Evolutionary conservation across 2,329 filamentous ascomycete species (phyloP).

Genomic region (Thyridium curvatum): DNA sequence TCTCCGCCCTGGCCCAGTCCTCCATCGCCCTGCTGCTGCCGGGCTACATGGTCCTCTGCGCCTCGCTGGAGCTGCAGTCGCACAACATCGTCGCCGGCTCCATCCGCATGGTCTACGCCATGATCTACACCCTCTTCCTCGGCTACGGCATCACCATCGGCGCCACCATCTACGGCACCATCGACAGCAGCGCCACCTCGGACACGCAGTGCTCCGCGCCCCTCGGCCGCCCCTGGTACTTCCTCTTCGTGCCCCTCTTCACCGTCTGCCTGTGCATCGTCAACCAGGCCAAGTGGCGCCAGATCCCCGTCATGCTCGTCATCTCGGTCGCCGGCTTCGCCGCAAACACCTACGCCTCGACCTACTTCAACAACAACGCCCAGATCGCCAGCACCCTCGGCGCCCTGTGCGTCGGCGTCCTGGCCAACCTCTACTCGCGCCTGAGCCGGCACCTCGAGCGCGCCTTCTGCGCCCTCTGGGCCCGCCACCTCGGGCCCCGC

Average conservation of each 20-base stretch:
- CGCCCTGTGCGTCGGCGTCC: slow-evolving; percentile 67
- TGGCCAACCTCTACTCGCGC: slow-evolving; percentile 74
- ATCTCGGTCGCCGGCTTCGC: slow-evolving; percentile 70
- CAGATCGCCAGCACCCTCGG: slow-evolving; percentile 75
- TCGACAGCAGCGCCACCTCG: slow-evolving; percentile 47
- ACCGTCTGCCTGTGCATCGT: slow-evolving; percentile 51
- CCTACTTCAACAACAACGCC: slow-evolving; percentile 59
- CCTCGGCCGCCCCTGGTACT: slow-evolving; percentile 39
- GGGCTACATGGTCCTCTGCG: slow-evolving; percentile 57
- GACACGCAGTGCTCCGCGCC: slow-evolving; percentile 23
- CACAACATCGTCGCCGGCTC: slow-evolving; percentile 64
- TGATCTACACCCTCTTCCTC: slow-evolving; percentile 67
- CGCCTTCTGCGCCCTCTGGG: no score
- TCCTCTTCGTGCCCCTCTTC: slow-evolving; percentile 61
- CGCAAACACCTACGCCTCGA: slow-evolving; percentile 41
- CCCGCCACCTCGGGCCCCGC: no score
- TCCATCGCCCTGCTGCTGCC: slow-evolving; percentile 70
- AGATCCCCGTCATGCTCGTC: slow-evolving; percentile 67
- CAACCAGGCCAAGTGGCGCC: slow-evolving; percentile 76
- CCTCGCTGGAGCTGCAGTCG: slow-evolving; percentile 61
- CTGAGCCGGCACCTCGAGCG: slow-evolving; percentile 45
- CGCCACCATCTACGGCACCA: slow-evolving; percentile 54
- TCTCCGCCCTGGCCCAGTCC: slow-evolving; percentile 66
- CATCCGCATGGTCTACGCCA: slow-evolving; percentile 68
- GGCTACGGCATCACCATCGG: slow-evolving; percentile 68